phyloP scores from a whole-genome alignment of 2,329 filamentous ascomycete genomes.

The Apiospora saccharicola region DNA sequence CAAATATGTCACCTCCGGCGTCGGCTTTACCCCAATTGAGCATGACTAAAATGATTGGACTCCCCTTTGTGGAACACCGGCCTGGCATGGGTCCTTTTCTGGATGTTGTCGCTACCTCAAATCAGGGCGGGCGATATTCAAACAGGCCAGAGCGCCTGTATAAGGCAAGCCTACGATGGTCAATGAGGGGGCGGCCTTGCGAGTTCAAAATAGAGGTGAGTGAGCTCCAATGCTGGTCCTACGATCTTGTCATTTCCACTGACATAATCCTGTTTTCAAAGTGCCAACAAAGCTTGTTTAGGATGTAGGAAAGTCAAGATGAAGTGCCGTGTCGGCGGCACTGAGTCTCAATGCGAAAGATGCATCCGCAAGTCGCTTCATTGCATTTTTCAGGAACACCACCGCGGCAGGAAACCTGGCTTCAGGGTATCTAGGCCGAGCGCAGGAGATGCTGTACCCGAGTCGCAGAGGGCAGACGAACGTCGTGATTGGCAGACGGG shows the following conservation, averaged over 20 bases:
- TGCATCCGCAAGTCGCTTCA: conserved; percentile 47
- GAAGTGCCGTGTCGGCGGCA: conserved; percentile 42
- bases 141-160: neutral
- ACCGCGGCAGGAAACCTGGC: conserved; percentile 48
- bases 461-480: conserved; percentile 13
- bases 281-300: conserved; percentile 41
- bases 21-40: neutral
- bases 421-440: conserved; percentile 38
- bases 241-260: neutral
- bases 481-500: conserved; percentile 30
- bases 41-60: neutral
- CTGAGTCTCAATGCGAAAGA: conserved; percentile 43
- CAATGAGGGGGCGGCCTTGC: neutral
- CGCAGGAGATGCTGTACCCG: neutral
- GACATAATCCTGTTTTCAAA: conserved; percentile 4
- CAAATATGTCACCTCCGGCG: neutral
- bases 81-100: neutral
- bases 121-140: neutral
- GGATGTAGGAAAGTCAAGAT: conserved; percentile 49
- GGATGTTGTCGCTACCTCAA: neutral
- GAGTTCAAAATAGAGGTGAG: neutral
- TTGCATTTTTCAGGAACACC: conserved; percentile 48
- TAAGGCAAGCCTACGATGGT: neutral
- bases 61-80: neutral
- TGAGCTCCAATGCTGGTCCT: neutral